phyloP scores from a whole-genome alignment of 768 basidiomycete genomes.

The Cystobasidium onofrii region DNA sequence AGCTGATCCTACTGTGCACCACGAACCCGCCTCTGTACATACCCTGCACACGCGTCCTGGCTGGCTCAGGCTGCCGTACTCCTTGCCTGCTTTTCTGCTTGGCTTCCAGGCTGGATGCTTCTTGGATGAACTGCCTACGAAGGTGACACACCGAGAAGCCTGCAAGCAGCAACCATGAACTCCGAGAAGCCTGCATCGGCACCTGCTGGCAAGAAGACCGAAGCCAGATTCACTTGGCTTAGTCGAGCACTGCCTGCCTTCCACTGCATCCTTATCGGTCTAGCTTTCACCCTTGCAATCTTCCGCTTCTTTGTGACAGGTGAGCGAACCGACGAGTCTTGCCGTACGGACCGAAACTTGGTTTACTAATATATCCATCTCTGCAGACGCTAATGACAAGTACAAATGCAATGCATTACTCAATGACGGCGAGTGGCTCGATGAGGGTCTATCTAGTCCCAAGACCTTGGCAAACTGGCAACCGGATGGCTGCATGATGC shows the following conservation, averaged over 20 bases:
- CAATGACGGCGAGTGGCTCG: slow-evolving; percentile 69
- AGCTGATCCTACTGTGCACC: no score
- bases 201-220: background rate
- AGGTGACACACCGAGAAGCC: no score
- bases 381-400: slow-evolving; percentile 62
- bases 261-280: slow-evolving; percentile 34
- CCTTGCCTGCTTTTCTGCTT: no score
- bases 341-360: no score
- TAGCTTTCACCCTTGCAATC: slow-evolving; percentile 37
- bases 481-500: slow-evolving; percentile 73
- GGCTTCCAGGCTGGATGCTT: no score
- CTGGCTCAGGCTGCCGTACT: no score
- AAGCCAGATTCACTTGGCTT: background rate
- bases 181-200: background rate
- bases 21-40: no score
- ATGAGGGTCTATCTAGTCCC: slow-evolving; percentile 46
- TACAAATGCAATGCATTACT: slow-evolving; percentile 64
- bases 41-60: no score
- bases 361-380: no score
- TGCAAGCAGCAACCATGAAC: no score
- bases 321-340: background rate
- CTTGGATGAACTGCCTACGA: no score
- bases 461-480: slow-evolving; percentile 60
- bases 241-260: background rate
- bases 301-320: slow-evolving; percentile 37